Evolutionary conservation across 176 grass and related monocot species (phyloP), one percentile per base, ranked within the genome.

Genomic region (Aegilops bicornis): DNA sequence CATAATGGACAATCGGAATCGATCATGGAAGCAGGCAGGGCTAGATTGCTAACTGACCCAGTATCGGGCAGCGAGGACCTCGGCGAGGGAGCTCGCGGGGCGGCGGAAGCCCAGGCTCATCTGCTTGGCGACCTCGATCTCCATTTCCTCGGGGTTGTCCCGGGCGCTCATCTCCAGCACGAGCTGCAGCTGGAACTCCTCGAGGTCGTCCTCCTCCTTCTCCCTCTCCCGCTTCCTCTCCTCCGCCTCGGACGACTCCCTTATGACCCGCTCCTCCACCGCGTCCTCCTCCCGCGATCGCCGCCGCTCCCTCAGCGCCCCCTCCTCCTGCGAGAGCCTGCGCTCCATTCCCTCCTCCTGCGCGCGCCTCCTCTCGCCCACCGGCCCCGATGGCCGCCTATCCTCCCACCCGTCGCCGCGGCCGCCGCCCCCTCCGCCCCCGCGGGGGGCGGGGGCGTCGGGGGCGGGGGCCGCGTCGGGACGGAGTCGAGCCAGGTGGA

Each of bases 141-240:
- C 94, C 81, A 92, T 95, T 73, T 90, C 97, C 87, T 99, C 97
- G 14, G 97, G 94, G 87, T 99, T 95, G 90, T 99, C 97, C 78
- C 86, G 87, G 4, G 97, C 92, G 79, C 97, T 96, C 86, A 99
- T 80, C 90, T 99, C 94, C 60, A 99, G 94, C 63, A 95, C 94
- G 4, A 99, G 89, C 85, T 99, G 94, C 66, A 99, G 85, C 89
- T 99, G 97, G 79, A 88, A 99, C 52, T 94, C 97, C 92, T 99
- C 97, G 17, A 95, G 79, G 60, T 94, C 93, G 66, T 95, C 96
- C 25, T 92, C 89, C 78, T 88, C 88, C 76, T 83, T 86, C 48
- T 83, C 86, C 83, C 83, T 86, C 63, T 80, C 89, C 85, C 89
- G 81, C 89, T 87, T 87, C 81, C 89, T 80, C 85, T 84, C 89